Evolutionary conservation across 2,329 filamentous ascomycete species (phyloP).

Genomic region (Fusarium musae): DNA sequence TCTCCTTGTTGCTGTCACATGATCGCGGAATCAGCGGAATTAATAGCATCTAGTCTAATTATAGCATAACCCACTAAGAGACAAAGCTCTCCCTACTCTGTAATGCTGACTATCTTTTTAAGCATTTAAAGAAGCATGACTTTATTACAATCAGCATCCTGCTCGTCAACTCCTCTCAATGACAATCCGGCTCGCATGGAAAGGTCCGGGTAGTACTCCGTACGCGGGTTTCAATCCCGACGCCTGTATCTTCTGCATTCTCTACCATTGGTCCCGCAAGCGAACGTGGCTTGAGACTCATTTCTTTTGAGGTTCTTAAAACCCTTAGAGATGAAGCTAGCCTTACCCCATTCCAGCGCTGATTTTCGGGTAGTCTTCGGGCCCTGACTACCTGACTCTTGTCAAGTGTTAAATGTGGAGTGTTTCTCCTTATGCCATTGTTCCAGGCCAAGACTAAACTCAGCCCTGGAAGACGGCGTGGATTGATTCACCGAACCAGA

Average conservation of each 20-base stretch:
- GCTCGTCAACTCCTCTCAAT: rapidly evolving
- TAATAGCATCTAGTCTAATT: not conserved
- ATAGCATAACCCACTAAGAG: rapidly evolving
- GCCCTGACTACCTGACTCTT: conserved; percentile 5
- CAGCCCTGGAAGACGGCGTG: not conserved
- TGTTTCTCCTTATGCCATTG: not conserved
- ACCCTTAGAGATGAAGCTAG: not conserved
- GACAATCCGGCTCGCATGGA: not conserved
- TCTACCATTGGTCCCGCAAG: not conserved
- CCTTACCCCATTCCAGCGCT: not conserved
- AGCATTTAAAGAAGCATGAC: not conserved
- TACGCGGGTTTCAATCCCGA: rapidly evolving
- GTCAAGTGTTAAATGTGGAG: not conserved
- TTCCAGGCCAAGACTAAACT: not conserved
- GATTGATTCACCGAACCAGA: not conserved
- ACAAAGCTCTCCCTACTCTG: not conserved
- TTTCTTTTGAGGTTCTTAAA: not conserved
- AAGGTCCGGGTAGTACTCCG: no score
- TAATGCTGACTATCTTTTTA: not conserved
- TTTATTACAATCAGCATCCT: not conserved
- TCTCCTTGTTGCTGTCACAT: rapidly evolving
- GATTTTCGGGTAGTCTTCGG: not conserved
- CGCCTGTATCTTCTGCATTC: no score
- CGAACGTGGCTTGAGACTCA: not conserved
- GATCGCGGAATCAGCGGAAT: not conserved